These are phyloP conservation scores for Aspergillus diversus DNA, from an alignment of 495 filamentous ascomycete species.

Conservation along the genomic window DNA sequence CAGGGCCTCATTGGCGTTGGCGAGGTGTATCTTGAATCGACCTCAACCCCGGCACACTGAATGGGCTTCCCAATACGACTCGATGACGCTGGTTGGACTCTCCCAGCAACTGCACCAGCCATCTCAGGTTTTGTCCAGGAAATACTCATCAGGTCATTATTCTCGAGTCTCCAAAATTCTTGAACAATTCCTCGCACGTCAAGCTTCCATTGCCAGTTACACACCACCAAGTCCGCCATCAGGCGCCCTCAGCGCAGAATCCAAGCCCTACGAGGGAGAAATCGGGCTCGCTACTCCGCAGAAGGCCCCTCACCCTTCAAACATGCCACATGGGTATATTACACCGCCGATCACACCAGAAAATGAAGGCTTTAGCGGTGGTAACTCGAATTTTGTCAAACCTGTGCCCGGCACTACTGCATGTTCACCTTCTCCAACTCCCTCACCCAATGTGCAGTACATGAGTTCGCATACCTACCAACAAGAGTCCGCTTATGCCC, in stretches of 20 bases:
- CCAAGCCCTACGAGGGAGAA: constrained; percentile 55
- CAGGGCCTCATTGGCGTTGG: constrained; percentile 79
- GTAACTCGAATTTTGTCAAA: constrained; percentile 33
- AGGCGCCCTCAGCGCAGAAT: constrained; percentile 56
- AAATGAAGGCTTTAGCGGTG: constrained; percentile 59
- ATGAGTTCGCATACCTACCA: constrained; percentile 43
- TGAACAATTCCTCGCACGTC: constrained; percentile 82
- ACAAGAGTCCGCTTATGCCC: constrained; percentile 40
- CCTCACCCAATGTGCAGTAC: constrained; percentile 45
- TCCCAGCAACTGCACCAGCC: constrained; percentile 88
- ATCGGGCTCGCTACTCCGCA: constrained; percentile 77
- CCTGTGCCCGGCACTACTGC: constrained; percentile 28
- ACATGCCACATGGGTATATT: constrained; percentile 78
- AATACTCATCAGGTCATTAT: constrained; percentile 81
- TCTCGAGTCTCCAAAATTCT: constrained; percentile 81
- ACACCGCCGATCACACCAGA: constrained; percentile 98
- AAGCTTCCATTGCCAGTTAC: constrained; percentile 73
- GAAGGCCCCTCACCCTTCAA: constrained; percentile 68
- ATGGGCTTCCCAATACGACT: constrained; percentile 83
- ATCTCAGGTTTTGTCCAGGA: constrained; percentile 81
- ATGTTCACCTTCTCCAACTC: constrained; percentile 47
- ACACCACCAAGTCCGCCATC: constrained; percentile 72
- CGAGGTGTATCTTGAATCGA: constrained; percentile 82
- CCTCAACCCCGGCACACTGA: constrained; percentile 72
- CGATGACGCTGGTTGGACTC: constrained; percentile 73